Conservation (phyloP, 192 early-diverging fungal genomes). For the Umbelopsis isabellina region DNA sequence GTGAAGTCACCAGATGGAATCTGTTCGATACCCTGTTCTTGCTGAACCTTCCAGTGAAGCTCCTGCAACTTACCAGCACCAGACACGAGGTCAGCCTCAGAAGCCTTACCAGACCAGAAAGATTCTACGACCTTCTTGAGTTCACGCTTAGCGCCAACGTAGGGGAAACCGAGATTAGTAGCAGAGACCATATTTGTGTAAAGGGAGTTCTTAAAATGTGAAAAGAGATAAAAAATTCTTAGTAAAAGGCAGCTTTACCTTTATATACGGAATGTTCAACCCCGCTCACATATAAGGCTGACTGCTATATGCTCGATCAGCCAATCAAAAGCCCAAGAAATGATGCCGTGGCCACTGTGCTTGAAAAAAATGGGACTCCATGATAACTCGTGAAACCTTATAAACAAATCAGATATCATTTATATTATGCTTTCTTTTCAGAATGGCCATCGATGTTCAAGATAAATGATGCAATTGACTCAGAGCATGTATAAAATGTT, state of each 20-base stretch:
- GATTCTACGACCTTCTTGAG: slow-evolving; percentile 94
- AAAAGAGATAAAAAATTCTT: slow-evolving; percentile 10
- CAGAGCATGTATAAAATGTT: too few species aligned
- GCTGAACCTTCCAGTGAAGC: slow-evolving; percentile 69
- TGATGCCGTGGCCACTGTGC: background rate
- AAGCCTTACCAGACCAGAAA: slow-evolving; percentile 91
- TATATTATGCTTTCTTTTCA: too few species aligned
- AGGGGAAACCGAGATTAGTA: slow-evolving; percentile 82
- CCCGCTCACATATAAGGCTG: too few species aligned
- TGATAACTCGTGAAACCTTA: background rate
- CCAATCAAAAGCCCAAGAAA: background rate
- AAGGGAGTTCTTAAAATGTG: background rate
- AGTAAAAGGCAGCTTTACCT: too few species aligned
- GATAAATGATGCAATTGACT: too few species aligned
- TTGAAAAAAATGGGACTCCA: background rate
- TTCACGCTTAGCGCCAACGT: slow-evolving; percentile 93
- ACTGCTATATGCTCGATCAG: background rate
- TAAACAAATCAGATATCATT: background rate
- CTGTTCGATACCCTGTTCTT: slow-evolving; percentile 71
- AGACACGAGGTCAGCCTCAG: slow-evolving; percentile 66
- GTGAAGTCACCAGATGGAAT: slow-evolving; percentile 96
- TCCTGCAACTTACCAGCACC: slow-evolving; percentile 77
- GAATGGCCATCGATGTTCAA: too few species aligned
- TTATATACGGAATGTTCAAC: too few species aligned
- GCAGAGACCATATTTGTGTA: slow-evolving; percentile 43